A percentile compares a stretch with the other conserved stretches of the same genome.
These are phyloP conservation scores for Neonectria faginata DNA, from an alignment of 2,329 filamentous ascomycete species.

Conservation along the genomic window DNA sequence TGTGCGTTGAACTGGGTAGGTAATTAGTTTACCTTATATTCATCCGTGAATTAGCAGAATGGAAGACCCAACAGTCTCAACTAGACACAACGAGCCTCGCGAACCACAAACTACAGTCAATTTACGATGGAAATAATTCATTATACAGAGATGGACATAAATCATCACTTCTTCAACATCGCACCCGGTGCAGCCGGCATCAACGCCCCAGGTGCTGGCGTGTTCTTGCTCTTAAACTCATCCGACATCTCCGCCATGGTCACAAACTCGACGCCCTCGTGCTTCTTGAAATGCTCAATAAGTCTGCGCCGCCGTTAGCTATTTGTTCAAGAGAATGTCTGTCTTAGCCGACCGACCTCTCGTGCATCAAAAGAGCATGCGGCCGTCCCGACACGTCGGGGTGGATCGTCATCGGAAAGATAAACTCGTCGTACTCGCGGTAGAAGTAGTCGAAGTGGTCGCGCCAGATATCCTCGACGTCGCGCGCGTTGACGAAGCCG, in stretches of 20 bases:
- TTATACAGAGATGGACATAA: not conserved
- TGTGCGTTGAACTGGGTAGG: not conserved
- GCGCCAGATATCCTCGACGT: conserved; percentile 73
- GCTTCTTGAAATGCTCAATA: conserved; percentile 76
- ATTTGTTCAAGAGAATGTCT: not conserved
- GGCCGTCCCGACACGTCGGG: conserved; percentile 79
- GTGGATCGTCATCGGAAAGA: conserved; percentile 83
- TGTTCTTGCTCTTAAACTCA: conserved; percentile 76
- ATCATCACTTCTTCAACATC: conserved; percentile 55
- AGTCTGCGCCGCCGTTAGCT: conserved; percentile 31
- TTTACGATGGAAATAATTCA: not conserved
- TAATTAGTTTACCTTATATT: no score
- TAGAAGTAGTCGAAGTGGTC: conserved; percentile 81
- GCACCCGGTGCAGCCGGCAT: conserved; percentile 68
- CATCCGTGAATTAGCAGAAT: not conserved
- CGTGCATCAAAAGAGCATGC: conserved; percentile 79
- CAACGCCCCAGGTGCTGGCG: conserved; percentile 66
- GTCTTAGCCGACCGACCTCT: conserved; percentile 49
- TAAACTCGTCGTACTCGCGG: conserved; percentile 79
- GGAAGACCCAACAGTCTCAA: not conserved
- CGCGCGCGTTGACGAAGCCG: conserved; percentile 68
- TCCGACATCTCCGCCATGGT: conserved; percentile 79
- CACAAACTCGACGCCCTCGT: conserved; percentile 72
- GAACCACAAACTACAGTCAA: not conserved
- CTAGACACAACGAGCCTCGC: not conserved